Conservation (phyloP, 1,284 basidiomycete genomes). For the Takashimella koratensis region DNA sequence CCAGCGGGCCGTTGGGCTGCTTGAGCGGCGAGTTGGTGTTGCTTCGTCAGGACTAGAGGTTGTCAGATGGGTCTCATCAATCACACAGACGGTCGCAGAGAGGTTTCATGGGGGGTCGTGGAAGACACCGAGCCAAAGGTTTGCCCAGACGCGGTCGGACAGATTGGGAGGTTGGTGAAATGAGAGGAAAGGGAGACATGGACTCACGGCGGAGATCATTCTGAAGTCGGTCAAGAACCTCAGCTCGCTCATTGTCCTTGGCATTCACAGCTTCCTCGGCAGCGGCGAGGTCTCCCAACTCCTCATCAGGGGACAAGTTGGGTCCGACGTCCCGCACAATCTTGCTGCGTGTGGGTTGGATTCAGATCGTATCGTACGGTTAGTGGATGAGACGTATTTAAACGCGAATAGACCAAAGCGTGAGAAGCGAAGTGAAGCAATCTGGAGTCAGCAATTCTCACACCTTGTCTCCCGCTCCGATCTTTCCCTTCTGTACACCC, state of each 20-base stretch:
- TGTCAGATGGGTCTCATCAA: too few species aligned
- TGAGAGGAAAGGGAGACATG: not conserved
- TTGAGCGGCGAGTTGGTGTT: conserved; percentile 24
- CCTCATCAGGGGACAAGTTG: conserved; percentile 29
- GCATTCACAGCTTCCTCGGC: conserved; percentile 35
- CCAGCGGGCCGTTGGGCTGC: conserved; percentile 37
- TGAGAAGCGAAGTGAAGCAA: not conserved
- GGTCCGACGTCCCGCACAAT: conserved; percentile 28
- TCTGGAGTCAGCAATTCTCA: too few species aligned
- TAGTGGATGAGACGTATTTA: too few species aligned
- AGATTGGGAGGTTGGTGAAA: not conserved
- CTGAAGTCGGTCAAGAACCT: conserved; percentile 20
- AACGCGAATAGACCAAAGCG: too few species aligned
- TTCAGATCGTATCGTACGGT: too few species aligned
- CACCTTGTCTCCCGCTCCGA: too few species aligned
- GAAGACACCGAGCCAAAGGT: too few species aligned
- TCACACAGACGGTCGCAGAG: too few species aligned
- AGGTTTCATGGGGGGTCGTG: not conserved
- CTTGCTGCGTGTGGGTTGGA: conserved; percentile 11
- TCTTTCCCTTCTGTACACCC: too few species aligned
- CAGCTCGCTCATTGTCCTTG: conserved; percentile 26
- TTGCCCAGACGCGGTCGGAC: too few species aligned
- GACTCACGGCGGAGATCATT: conserved; percentile 18
- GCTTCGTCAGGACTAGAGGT: conserved; percentile 20
- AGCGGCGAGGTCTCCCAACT: conserved; percentile 29